A percentile compares a stretch with the other conserved stretches of the same genome.
Evolutionary conservation across 2,329 filamentous ascomycete species (phyloP).

Genomic region (Phyllosticta citriasiana): DNA sequence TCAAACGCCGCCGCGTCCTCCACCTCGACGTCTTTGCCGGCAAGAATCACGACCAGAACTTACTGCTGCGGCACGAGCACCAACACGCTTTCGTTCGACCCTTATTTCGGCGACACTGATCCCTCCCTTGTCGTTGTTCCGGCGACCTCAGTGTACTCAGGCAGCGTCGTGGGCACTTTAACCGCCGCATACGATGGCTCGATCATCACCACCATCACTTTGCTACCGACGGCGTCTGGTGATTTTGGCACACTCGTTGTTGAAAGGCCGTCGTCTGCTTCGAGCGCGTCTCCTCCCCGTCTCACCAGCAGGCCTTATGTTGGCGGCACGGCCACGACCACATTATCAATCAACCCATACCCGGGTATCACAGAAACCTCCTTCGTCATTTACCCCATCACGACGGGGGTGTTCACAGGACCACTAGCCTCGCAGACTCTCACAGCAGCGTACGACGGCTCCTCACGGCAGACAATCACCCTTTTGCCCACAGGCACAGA

Average conservation of each 20-base stretch:
- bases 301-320: background rate
- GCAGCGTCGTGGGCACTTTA: background rate
- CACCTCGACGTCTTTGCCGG: background rate
- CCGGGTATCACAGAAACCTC: background rate
- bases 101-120: background rate
- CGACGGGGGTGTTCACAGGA: background rate
- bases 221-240: background rate
- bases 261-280: background rate
- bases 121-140: background rate
- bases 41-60: background rate
- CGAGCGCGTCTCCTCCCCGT: background rate
- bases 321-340: background rate
- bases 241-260: background rate
- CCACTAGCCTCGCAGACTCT: background rate
- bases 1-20: background rate
- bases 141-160: background rate
- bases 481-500: background rate
- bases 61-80: background rate
- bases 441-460: background rate
- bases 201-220: background rate
- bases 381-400: background rate
- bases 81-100: background rate
- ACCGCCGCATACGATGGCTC: background rate
- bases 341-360: background rate
- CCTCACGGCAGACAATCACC: background rate